Evolutionary conservation across 164 flowering plant species (phyloP), one percentile per base, ranked within the genome.

Genomic region (Kingdonia uniflora): DNA sequence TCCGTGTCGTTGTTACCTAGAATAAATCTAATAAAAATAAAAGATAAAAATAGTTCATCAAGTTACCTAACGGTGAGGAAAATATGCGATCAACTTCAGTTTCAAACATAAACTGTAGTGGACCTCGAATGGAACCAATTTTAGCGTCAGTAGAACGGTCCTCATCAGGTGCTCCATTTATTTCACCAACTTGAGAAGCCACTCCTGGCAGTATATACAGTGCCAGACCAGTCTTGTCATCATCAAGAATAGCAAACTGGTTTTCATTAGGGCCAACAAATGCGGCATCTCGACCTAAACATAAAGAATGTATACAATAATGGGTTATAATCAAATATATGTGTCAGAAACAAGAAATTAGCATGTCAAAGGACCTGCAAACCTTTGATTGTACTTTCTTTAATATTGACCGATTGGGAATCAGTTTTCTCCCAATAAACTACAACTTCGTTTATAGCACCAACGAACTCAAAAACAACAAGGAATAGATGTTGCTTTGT

Each of bases 81-180:
- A 86, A 94, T 57, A 94, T 84, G 42, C 96, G 83, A 69, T 94
- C 97, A 65, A 88, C 87, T 79, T 84, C 96, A 64, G 76, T 72
- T 50, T 94, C 99, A 76, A 94, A 89, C 72, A 72, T 56, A 71
- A 86, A 87, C 38, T 68, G 84, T 62, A 76, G 8, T 19, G 95
- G 87, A 21, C 99, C 97, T 59, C 62, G 68, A 49, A 84, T 56
- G 26, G 89, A 72, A 47, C 61, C 62, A 63, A 37, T 73, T 64
- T 69, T 77, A 55, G 69, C 38, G 23, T 82, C 85, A 14, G 58
- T 69, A 56, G 81, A 50, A 39, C 62, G 70, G 50, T 74, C 72
- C 57, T 65, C 35, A 29, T 29, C 35, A 29, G 35, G 35, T 29
- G 35, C 35, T 29, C 35, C 8, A 29, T 29, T 8, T 3, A 29